These are phyloP conservation scores for Magnolia changhungtana DNA, from an alignment of 164 flowering plant species.

Conservation along the genomic window DNA sequence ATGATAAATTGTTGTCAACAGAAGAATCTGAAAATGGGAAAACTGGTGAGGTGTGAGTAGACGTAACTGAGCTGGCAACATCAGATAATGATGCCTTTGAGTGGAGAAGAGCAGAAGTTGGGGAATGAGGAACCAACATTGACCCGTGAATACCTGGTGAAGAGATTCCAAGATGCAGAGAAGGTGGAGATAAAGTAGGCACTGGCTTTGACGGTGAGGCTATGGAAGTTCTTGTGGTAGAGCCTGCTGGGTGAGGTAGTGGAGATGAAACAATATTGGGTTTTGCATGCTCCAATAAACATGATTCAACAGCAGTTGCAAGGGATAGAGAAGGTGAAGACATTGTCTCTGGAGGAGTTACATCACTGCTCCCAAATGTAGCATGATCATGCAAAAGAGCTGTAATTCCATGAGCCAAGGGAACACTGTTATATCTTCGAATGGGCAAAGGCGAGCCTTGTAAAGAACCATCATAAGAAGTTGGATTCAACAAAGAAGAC, in stretches of 20 bases:
- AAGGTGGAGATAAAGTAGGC: constrained; percentile 22
- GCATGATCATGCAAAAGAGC: constrained; percentile 54
- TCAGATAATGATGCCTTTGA: constrained; percentile 8
- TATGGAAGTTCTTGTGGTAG: background rate
- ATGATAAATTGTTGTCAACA: background rate
- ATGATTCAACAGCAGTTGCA: constrained; percentile 12
- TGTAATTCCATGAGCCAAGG: constrained; percentile 68
- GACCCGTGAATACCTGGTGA: background rate
- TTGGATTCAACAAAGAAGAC: constrained; percentile 41
- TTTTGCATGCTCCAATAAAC: constrained; percentile 10
- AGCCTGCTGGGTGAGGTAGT: constrained; percentile 13
- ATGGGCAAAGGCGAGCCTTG: constrained; percentile 56
- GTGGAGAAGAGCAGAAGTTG: constrained; percentile 25
- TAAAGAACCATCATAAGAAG: constrained; percentile 39
- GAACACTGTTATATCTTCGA: constrained; percentile 63
- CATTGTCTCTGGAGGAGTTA: constrained; percentile 6
- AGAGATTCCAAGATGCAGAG: constrained; percentile 9
- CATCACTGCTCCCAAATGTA: constrained; percentile 20
- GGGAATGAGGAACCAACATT: constrained; percentile 13
- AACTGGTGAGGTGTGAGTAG: no score
- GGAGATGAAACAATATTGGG: constrained; percentile 18
- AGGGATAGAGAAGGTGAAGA: background rate
- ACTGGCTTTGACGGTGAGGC: background rate
- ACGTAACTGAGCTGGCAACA: no score
- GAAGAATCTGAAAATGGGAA: background rate